A percentile compares a stretch with the other conserved stretches of the same genome.
These are phyloP conservation scores for Monosporozyma aerobia DNA, from an alignment of 805 yeast species.

Conservation along the genomic window DNA sequence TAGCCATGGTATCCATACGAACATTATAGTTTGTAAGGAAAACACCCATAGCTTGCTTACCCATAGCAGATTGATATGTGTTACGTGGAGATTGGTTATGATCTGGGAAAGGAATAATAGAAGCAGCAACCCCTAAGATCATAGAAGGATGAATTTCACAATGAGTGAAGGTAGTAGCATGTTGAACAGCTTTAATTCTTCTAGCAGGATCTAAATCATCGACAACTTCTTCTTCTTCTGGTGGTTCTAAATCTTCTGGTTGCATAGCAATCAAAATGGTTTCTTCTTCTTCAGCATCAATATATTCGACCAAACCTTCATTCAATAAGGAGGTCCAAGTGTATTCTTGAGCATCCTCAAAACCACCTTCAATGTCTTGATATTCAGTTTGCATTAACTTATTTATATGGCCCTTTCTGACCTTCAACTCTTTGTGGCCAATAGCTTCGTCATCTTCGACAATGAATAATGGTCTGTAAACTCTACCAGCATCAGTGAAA, in stretches of 20 bases:
- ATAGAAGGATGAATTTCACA: slow-evolving; percentile 98
- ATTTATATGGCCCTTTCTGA: slow-evolving; percentile 76
- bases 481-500: slow-evolving; percentile 98
- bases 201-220: slow-evolving; percentile 47
- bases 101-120: slow-evolving; percentile 98
- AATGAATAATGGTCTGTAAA: slow-evolving; percentile 89
- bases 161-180: slow-evolving; percentile 84
- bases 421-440: slow-evolving; percentile 57
- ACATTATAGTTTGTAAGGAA: slow-evolving; percentile 89
- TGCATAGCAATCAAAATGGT: slow-evolving; percentile 98
- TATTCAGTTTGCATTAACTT: slow-evolving; percentile 58
- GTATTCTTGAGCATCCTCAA: slow-evolving; percentile 47
- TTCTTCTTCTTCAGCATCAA: slow-evolving; percentile 98
- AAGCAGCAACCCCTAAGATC: slow-evolving; percentile 98
- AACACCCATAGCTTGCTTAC: slow-evolving; percentile 99
- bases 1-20: slow-evolving; percentile 99
- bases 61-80: slow-evolving; percentile 99
- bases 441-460: slow-evolving; percentile 78
- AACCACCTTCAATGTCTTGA: slow-evolving; percentile 43
- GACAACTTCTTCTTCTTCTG: slow-evolving; percentile 34
- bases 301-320: slow-evolving; percentile 88
- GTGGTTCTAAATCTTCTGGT: slow-evolving; percentile 85
- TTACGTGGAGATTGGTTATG: slow-evolving; percentile 99
- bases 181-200: slow-evolving; percentile 70
- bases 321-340: slow-evolving; percentile 80